Evolutionary conservation across 257 asterid genomes (phyloP).

Genomic region (Euphrasia confusa): DNA sequence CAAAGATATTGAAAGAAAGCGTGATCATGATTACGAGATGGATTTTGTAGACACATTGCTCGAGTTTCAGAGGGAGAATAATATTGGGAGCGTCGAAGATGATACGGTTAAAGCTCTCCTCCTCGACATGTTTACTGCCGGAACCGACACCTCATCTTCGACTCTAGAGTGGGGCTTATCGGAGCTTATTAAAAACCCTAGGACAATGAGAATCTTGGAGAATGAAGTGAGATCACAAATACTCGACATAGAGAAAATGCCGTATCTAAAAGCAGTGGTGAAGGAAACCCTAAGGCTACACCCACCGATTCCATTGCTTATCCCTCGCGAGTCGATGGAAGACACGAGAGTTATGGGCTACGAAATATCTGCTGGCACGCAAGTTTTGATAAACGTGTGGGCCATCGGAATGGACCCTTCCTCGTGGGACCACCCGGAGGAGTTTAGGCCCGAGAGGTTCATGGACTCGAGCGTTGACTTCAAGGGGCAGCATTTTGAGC

Average conservation of each 20-base stretch:
- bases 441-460: slow-evolving; percentile 52
- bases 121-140: slow-evolving; percentile 49
- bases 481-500: slow-evolving; percentile 41
- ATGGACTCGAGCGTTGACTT: slow-evolving; percentile 28
- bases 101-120: background rate
- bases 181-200: slow-evolving; percentile 46
- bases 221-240: slow-evolving; percentile 29
- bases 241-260: slow-evolving; percentile 36
- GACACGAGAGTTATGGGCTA: slow-evolving; percentile 32
- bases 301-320: slow-evolving; percentile 33
- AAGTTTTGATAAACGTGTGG: slow-evolving; percentile 38
- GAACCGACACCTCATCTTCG: slow-evolving; percentile 41
- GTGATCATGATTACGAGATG: background rate
- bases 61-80: slow-evolving; percentile 25
- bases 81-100: slow-evolving; percentile 1
- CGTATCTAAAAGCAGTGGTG: slow-evolving; percentile 39
- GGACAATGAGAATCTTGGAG: slow-evolving; percentile 25
- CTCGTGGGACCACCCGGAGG: slow-evolving; percentile 42
- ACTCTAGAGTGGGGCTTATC: slow-evolving; percentile 37
- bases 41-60: slow-evolving; percentile 49
- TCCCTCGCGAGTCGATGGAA: slow-evolving; percentile 36
- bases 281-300: slow-evolving; percentile 45
- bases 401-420: slow-evolving; percentile 42
- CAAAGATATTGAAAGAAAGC: background rate
- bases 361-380: slow-evolving; percentile 21